phyloP scores from a whole-genome alignment of 1,284 basidiomycete genomes.

The Malassezia equina region DNA sequence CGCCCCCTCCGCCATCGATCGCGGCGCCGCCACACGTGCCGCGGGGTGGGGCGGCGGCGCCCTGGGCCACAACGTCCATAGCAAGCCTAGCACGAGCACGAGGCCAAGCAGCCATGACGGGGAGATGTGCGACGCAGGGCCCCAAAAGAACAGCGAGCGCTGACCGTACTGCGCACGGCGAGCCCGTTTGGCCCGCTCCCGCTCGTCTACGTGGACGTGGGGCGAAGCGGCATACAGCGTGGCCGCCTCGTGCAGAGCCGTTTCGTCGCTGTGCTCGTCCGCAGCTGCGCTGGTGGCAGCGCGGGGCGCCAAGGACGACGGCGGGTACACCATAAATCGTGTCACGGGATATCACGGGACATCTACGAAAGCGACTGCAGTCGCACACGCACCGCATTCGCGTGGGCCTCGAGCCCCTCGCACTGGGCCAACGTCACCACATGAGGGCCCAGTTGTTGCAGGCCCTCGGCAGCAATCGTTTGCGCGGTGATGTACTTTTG shows the following conservation, averaged over 20 bases:
- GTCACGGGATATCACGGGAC: neutral
- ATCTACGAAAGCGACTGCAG: conserved; percentile 20
- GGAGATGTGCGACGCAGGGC: conserved; percentile 4
- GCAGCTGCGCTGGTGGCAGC: neutral
- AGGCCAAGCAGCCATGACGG: conserved; percentile 3
- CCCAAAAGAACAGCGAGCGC: conserved; percentile 8
- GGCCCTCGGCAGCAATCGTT: conserved; percentile 69
- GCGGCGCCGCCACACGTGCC: neutral
- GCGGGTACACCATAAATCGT: neutral
- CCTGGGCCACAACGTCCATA: neutral
- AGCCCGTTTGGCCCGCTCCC: neutral
- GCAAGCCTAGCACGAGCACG: conserved; percentile 6
- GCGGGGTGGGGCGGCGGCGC: neutral
- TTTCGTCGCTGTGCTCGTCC: conserved; percentile 1
- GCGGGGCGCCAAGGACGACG: neutral
- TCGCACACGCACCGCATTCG: conserved; percentile 51
- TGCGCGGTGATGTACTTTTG: conserved; percentile 98
- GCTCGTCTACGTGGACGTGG: neutral
- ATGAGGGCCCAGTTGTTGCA: conserved; percentile 70
- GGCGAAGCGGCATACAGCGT: conserved; percentile 15
- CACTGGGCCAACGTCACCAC: conserved; percentile 85
- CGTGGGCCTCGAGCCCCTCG: conserved; percentile 89
- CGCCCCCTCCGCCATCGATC: neutral
- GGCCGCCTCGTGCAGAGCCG: neutral
- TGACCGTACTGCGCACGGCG: conserved; percentile 7